phyloP scores from a whole-genome alignment of 1,284 basidiomycete genomes.

The Trametes pubescens region DNA sequence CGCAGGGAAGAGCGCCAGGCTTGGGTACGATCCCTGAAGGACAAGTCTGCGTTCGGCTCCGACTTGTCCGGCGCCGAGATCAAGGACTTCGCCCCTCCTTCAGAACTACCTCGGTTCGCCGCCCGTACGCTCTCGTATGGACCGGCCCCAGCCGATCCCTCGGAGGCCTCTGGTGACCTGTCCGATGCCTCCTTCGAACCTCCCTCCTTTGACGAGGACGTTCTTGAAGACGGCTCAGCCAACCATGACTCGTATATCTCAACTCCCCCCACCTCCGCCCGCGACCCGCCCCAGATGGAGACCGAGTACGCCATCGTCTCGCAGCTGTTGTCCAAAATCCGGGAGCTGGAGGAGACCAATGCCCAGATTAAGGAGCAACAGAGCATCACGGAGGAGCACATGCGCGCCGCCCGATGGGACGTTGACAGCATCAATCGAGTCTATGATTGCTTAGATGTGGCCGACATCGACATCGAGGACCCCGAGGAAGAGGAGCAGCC shows the following conservation, averaged over 20 bases:
- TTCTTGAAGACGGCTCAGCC: slow-evolving; percentile 8
- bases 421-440: slow-evolving; percentile 71
- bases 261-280: slow-evolving; percentile 11
- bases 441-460: slow-evolving; percentile 75
- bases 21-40: slow-evolving; percentile 53
- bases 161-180: neutral
- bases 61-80: slow-evolving; percentile 30
- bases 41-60: slow-evolving; percentile 48
- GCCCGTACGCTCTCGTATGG: slow-evolving; percentile 12
- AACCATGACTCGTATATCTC: slow-evolving; percentile 26
- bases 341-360: slow-evolving; percentile 82
- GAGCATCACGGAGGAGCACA: slow-evolving; percentile 61
- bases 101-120: slow-evolving; percentile 34
- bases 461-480: slow-evolving; percentile 54
- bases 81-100: slow-evolving; percentile 69
- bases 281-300: slow-evolving; percentile 8
- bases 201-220: slow-evolving; percentile 1
- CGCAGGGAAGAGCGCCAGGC: slow-evolving; percentile 66
- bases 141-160: slow-evolving; percentile 6
- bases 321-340: slow-evolving; percentile 79
- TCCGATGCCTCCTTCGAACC: slow-evolving; percentile 16
- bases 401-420: slow-evolving; percentile 75
- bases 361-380: slow-evolving; percentile 74
- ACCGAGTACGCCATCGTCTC: slow-evolving; percentile 67
- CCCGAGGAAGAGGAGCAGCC: slow-evolving; percentile 46